phyloP scores from a whole-genome alignment of 768 basidiomycete genomes.

The Wakefieldia striispora region DNA sequence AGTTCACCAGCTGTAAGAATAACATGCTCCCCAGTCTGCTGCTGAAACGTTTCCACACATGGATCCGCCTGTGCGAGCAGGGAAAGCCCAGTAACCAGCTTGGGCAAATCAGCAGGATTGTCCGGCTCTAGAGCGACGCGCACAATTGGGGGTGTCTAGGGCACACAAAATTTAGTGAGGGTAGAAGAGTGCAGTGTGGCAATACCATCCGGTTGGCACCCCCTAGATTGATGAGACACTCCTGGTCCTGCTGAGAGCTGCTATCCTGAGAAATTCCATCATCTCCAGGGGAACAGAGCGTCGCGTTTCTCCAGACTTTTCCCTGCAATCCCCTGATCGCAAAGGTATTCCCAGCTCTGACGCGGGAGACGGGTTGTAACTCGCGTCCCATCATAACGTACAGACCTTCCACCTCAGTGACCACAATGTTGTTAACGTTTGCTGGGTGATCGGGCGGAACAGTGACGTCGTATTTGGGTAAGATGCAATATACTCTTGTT shows the following conservation, averaged over 20 bases:
- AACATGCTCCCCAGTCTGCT: conserved; percentile 96
- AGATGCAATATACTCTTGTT: conserved; percentile 62
- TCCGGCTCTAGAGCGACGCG: conserved; percentile 91
- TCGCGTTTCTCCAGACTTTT: conserved; percentile 87
- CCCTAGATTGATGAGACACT: conserved; percentile 78
- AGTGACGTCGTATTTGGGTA: conserved; percentile 81
- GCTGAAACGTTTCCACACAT: conserved; percentile 96
- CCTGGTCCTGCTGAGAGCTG: conserved; percentile 36
- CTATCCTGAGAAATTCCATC: conserved; percentile 37
- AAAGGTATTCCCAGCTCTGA: conserved; percentile 92
- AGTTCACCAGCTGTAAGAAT: conserved; percentile 95
- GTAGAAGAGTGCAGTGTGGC: background rate
- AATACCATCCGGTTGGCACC: conserved; percentile 63
- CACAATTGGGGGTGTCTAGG: conserved; percentile 84
- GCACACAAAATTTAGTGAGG: conserved; percentile 2
- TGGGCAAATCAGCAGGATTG: conserved; percentile 82
- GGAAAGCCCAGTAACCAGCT: conserved; percentile 82
- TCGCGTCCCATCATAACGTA: conserved; percentile 99
- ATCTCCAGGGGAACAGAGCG: conserved; percentile 70
- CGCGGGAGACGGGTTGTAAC: conserved; percentile 76
- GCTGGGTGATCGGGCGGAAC: conserved; percentile 61
- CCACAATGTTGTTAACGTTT: conserved; percentile 64
- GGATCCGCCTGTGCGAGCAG: conserved; percentile 94
- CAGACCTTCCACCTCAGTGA: conserved; percentile 66
- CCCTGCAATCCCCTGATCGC: conserved; percentile 89